phyloP scores from a whole-genome alignment of 73 alveolate genomes.

The Paraurostyla sp. region DNA sequence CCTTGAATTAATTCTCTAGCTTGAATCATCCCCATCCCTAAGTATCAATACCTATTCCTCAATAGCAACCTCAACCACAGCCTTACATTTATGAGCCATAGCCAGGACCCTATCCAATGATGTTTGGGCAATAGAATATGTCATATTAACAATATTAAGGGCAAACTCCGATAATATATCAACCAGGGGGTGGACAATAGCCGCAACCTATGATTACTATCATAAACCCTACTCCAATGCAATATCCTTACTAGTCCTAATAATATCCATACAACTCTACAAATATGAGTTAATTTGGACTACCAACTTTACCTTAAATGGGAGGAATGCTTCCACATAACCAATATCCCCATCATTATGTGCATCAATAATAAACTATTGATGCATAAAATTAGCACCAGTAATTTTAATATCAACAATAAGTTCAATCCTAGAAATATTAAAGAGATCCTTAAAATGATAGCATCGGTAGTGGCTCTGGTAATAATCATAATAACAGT shows the following conservation, averaged over 20 bases:
- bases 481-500: too few relatives aligned
- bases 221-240: not conserved
- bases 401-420: not conserved
- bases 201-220: constrained; percentile 33
- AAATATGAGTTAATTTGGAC: not conserved
- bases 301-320: too few relatives aligned
- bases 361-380: too few relatives aligned
- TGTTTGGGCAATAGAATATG: not conserved
- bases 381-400: too few relatives aligned
- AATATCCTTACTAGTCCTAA: not conserved
- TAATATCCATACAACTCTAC: too few relatives aligned
- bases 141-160: not conserved
- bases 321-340: not conserved
- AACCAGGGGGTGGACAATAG: not conserved
- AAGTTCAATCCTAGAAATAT: too few relatives aligned
- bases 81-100: not conserved
- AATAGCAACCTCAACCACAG: not conserved
- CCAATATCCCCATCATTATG: too few relatives aligned
- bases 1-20: too few relatives aligned
- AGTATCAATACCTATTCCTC: not conserved
- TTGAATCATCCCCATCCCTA: not conserved
- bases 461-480: too few relatives aligned
- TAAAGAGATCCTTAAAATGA: too few relatives aligned
- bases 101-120: not conserved
- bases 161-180: constrained; percentile 24